Percentiles rank a stretch among this genome's conserved stretches.
phyloP scores from a whole-genome alignment of 257 asterid species.

The Scutellaria minor region DNA sequence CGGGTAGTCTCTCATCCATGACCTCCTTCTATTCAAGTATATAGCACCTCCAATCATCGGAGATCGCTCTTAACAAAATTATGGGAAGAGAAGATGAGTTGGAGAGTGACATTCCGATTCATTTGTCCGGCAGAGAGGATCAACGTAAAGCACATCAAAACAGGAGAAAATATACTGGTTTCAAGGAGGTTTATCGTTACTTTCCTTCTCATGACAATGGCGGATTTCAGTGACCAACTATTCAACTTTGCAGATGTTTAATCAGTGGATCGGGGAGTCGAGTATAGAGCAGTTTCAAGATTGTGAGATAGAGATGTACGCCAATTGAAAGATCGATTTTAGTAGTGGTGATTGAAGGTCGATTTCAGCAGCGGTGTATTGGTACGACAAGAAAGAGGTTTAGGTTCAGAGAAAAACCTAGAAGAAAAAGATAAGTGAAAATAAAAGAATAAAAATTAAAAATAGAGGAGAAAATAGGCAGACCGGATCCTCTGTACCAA shows the following conservation, averaged over 20 bases:
- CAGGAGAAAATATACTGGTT: slow-evolving; percentile 72
- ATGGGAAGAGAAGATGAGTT: slow-evolving; percentile 40
- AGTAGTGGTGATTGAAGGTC: no score
- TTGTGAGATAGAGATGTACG: no score
- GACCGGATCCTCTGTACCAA: no score
- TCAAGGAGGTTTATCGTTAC: slow-evolving; percentile 70
- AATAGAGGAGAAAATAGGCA: no score
- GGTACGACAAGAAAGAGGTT: no score
- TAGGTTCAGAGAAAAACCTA: no score
- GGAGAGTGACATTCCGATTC: slow-evolving; percentile 72
- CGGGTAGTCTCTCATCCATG: slow-evolving; percentile 68
- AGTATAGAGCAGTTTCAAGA: no score
- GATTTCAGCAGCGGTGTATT: no score
- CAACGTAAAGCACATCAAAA: slow-evolving; percentile 67
- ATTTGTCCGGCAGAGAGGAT: slow-evolving; percentile 67
- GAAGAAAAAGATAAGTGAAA: no score
- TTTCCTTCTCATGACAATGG: slow-evolving; percentile 77
- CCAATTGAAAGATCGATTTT: no score
- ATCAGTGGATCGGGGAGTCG: no score
- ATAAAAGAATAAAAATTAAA: no score
- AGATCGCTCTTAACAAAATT: slow-evolving; percentile 39
- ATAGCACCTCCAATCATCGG: slow-evolving; percentile 64
- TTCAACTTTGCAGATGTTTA: slow-evolving; percentile 44
- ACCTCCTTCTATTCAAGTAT: slow-evolving; percentile 61
- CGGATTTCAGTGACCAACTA: slow-evolving; percentile 84